Conservation (phyloP, 306 rosid species). For the Quercus agrifolia region DNA sequence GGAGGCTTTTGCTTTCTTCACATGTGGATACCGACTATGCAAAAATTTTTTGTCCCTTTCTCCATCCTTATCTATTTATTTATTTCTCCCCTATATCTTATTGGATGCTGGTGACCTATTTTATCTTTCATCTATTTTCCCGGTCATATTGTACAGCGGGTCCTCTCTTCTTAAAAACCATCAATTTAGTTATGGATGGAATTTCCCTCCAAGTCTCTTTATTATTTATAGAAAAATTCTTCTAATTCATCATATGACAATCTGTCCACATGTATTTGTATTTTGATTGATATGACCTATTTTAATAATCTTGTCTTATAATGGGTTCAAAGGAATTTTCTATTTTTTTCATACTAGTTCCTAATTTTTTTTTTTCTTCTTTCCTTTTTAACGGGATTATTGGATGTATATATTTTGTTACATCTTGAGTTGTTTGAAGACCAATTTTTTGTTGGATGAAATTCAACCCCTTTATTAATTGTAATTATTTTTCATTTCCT, state of each 20-base stretch:
- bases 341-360: too few species aligned
- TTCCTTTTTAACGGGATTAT: background rate
- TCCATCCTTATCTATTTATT: background rate
- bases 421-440: background rate
- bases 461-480: background rate
- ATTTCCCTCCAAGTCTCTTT: too few species aligned
- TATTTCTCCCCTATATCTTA: background rate
- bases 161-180: background rate
- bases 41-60: background rate
- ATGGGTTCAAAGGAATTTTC: too few species aligned
- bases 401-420: too few species aligned
- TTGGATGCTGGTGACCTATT: background rate
- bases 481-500: too few species aligned
- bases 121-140: background rate
- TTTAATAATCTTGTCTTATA: too few species aligned
- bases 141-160: background rate
- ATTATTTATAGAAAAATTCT: too few species aligned
- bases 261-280: too few species aligned
- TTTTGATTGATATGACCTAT: too few species aligned
- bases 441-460: background rate
- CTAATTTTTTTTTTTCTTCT: background rate
- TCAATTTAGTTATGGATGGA: too few species aligned
- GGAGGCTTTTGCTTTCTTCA: conserved; percentile 23
- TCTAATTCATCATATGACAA: too few species aligned
- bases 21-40: conserved; percentile 31